These are phyloP conservation scores for Beauveria varroae DNA, from an alignment of 2,329 filamentous ascomycete species.

Conservation along the genomic window DNA sequence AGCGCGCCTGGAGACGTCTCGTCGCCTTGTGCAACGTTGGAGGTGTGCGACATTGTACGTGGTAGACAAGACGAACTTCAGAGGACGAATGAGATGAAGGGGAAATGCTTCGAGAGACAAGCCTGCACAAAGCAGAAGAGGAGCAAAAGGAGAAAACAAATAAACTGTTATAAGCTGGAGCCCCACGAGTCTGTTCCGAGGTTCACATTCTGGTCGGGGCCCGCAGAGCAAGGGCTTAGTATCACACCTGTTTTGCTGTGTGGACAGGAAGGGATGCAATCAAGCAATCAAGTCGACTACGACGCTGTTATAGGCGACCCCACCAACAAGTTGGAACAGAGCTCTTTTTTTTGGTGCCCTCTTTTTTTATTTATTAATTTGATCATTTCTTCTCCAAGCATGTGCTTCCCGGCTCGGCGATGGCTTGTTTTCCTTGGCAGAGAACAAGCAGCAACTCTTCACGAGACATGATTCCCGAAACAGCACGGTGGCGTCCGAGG, in stretches of 20 bases:
- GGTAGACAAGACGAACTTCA: background rate
- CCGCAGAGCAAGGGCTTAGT: background rate
- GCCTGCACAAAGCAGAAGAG: background rate
- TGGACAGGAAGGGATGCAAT: background rate
- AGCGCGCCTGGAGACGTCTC: background rate
- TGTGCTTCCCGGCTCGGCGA: background rate
- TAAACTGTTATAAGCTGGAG: background rate
- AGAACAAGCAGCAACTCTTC: background rate
- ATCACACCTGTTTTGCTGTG: background rate
- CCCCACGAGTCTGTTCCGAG: background rate
- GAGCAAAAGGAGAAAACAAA: background rate
- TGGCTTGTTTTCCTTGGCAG: background rate
- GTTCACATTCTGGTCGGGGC: too few relatives aligned
- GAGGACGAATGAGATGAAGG: background rate
- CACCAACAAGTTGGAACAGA: too few relatives aligned
- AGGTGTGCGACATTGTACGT: background rate
- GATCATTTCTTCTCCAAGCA: background rate
- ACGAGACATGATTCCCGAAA: constrained; percentile 2
- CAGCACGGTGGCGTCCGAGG: background rate
- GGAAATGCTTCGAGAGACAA: background rate
- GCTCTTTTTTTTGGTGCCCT: too few relatives aligned
- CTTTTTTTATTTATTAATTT: background rate
- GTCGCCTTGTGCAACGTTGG: background rate
- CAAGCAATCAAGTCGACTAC: background rate
- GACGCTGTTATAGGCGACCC: background rate